Conservation (phyloP, 1,284 basidiomycete species). For the Exobasidium rhododendri region DNA sequence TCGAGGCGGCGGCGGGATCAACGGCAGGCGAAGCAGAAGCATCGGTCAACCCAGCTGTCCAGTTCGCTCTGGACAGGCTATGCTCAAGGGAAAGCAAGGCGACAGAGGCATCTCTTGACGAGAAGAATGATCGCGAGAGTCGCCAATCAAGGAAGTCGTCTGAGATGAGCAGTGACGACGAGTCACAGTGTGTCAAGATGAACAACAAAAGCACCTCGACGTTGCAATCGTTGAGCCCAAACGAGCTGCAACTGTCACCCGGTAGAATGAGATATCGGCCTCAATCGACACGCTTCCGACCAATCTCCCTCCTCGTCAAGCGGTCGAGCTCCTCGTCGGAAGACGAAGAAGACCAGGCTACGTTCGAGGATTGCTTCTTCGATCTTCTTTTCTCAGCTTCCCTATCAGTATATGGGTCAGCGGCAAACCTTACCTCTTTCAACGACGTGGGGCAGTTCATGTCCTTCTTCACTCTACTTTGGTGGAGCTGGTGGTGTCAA, state of each 20-base stretch:
- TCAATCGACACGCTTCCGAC: neutral
- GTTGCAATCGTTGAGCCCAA: neutral
- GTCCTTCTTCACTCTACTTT: neutral
- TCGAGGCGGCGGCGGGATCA: too few species aligned
- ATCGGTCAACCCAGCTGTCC: neutral
- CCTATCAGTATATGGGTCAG: neutral
- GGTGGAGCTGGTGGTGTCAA: constrained; percentile 4
- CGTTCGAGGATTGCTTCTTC: neutral
- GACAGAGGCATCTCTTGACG: neutral
- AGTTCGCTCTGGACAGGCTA: neutral
- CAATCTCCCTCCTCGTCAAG: neutral
- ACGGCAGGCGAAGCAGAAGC: too few species aligned
- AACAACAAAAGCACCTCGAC: neutral
- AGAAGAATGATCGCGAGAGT: neutral
- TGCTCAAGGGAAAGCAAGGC: neutral
- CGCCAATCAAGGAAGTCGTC: too few species aligned
- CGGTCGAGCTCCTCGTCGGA: neutral
- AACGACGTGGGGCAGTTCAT: neutral
- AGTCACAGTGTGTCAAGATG: neutral
- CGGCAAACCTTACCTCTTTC: neutral
- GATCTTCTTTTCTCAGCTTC: constrained; percentile 1
- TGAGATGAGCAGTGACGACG: neutral
- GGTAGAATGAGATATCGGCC: neutral
- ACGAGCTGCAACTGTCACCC: neutral
- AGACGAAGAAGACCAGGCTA: neutral